Conservation (phyloP, 1,139 yeast genomes). For the Suhomyces ambrosiae region DNA sequence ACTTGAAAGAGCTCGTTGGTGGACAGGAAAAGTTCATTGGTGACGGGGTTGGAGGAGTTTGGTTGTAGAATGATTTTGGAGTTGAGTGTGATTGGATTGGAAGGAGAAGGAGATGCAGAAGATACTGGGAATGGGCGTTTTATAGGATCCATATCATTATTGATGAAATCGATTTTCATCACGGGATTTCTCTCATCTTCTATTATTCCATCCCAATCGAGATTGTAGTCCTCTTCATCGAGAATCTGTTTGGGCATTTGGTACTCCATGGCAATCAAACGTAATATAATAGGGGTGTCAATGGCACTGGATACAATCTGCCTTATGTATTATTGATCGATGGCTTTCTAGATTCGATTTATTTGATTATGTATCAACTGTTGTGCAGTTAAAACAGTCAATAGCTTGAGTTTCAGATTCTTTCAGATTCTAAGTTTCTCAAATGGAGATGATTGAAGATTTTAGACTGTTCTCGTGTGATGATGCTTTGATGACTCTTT, state of each 20-base stretch:
- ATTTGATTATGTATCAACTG: too few species aligned
- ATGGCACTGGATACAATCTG: too few species aligned
- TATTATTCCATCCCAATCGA: constrained; percentile 10
- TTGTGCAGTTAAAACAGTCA: too few species aligned
- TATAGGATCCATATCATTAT: constrained; percentile 8
- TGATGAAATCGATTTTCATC: constrained; percentile 9
- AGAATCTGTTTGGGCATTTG: constrained; percentile 8
- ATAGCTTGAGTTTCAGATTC: too few species aligned
- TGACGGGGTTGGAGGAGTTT: constrained; percentile 3
- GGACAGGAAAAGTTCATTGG: constrained; percentile 9
- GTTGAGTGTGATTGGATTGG: constrained; percentile 5
- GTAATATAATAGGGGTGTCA: too few species aligned
- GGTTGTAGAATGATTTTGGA: constrained; percentile 10
- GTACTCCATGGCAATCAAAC: constrained; percentile 4
- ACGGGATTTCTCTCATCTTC: constrained; percentile 3
- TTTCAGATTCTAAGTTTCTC: too few species aligned
- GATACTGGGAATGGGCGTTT: constrained; percentile 4
- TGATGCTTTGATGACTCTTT: too few species aligned
- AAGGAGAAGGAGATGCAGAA: not conserved
- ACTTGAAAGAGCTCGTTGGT: constrained; percentile 44
- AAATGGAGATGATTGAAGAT: too few species aligned
- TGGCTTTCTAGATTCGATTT: too few species aligned
- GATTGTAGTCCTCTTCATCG: constrained; percentile 10
- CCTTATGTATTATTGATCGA: too few species aligned
- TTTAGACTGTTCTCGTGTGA: too few species aligned